Evolutionary conservation across 371 early-diverging fungal genomes (phyloP).

Genomic region (Saksenaea vasiformis): DNA sequence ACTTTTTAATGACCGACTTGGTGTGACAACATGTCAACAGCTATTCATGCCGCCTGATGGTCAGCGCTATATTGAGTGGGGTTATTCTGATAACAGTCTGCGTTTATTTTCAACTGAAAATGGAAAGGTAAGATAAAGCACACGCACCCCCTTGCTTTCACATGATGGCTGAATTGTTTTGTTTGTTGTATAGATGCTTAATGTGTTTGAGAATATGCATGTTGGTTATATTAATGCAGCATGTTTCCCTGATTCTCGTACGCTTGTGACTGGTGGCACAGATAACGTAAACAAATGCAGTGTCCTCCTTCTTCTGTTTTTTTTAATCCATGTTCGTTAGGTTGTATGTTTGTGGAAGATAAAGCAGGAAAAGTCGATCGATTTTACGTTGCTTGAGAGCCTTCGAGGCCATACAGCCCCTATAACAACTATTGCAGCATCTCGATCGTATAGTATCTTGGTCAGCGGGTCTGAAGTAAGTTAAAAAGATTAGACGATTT

Average conservation of each 20-base stretch:
- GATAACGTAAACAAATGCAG: constrained; percentile 54
- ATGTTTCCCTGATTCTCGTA: constrained; percentile 67
- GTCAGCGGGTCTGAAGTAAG: constrained; percentile 69
- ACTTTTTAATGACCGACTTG: constrained; percentile 48
- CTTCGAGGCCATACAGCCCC: constrained; percentile 68
- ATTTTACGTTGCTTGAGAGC: constrained; percentile 58
- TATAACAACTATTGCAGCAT: constrained; percentile 61
- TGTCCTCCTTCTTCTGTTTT: not conserved
- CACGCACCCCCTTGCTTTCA: not conserved
- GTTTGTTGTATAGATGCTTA: constrained; percentile 38
- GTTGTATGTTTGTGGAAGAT: constrained; percentile 73
- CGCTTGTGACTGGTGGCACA: constrained; percentile 72
- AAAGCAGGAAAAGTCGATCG: constrained; percentile 38
- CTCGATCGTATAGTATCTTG: constrained; percentile 67
- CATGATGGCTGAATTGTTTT: not conserved
- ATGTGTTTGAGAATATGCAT: constrained; percentile 75
- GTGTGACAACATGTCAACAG: constrained; percentile 53
- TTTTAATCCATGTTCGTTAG: constrained; percentile 20
- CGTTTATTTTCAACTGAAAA: constrained; percentile 63
- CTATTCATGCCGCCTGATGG: constrained; percentile 61
- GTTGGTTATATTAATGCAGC: constrained; percentile 66
- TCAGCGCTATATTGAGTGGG: constrained; percentile 73
- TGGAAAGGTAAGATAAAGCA: constrained; percentile 52
- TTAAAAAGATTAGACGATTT: not conserved
- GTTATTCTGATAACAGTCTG: constrained; percentile 68